Conservation (phyloP, 2,329 filamentous ascomycete species). For the Bimuria novae-zelandiae region DNA sequence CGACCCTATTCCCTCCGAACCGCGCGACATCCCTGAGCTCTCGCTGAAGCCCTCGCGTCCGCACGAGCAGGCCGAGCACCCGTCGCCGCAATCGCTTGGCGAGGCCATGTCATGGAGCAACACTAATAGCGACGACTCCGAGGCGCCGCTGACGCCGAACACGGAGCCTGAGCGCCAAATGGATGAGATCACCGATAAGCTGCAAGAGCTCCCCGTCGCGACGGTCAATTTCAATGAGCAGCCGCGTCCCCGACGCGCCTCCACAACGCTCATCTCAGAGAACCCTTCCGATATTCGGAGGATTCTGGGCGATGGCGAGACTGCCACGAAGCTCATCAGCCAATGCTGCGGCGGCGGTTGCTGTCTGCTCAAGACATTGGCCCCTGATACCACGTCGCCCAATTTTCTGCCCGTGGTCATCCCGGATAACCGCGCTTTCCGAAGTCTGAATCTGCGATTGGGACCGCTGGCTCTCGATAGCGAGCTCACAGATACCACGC, state of each 20-base stretch:
- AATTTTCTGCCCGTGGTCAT: constrained; percentile 54
- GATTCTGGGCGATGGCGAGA: constrained; percentile 60
- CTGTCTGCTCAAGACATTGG: constrained; percentile 63
- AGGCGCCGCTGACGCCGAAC: constrained; percentile 50
- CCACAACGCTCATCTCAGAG: constrained; percentile 67
- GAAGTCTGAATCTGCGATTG: constrained; percentile 76
- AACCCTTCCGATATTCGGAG: constrained; percentile 63
- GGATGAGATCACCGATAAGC: constrained; percentile 50
- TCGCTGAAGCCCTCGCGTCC: constrained; percentile 22
- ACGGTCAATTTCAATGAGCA: constrained; percentile 44
- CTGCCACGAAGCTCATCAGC: constrained; percentile 63
- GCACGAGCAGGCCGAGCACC: constrained; percentile 34
- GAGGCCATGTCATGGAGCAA: constrained; percentile 49
- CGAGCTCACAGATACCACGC: constrained; percentile 70
- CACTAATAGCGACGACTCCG: constrained; percentile 49
- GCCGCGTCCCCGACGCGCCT: constrained; percentile 62
- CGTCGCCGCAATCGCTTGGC: constrained; percentile 47
- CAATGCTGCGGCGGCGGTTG: constrained; percentile 69
- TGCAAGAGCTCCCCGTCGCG: constrained; percentile 44
- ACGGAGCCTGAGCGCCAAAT: constrained; percentile 49
- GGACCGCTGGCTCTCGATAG: constrained; percentile 72
- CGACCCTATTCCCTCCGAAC: constrained; percentile 53
- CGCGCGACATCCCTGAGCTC: constrained; percentile 40
- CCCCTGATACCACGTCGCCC: constrained; percentile 51
- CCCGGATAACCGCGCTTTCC: constrained; percentile 85